Base-by-base conservation (phyloP, 2,329 filamentous ascomycete genomes). In the Epichloe uncinata region DNA sequence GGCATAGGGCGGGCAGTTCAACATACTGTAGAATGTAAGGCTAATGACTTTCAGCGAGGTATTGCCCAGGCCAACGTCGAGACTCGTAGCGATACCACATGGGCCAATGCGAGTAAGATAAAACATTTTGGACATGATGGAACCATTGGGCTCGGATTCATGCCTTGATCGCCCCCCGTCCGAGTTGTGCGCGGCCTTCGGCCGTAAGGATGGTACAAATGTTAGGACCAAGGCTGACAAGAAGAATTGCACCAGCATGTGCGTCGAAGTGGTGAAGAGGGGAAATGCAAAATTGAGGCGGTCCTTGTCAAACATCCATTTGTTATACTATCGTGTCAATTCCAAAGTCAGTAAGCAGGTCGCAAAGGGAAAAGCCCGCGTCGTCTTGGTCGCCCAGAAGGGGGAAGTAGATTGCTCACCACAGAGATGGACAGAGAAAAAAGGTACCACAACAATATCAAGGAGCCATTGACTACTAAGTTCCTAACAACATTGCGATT, bases 291-390 rank as follows among this genome's bases (percentile, higher is more conserved):
- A 98, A 67, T 96, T 84, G 58, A 94, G 79, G 57, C 85, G 81
- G 57, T 84, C 78, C 54, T 84, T 78, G 61, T 87, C 86, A 69
- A 98, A 97, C 91, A 98, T 97, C 93, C 93, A 97, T 72, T 96
- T 97, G 77, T 98, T 98, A 74, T 97, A 98, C 84, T 93, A 56
- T 4, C 37, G 47, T 22, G 15, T 33, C 11, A 2, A 41, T 9
- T 47, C 16, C 15, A 8, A 45, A 42, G 59, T 61, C 49, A 64
- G 58, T 42, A 12, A 18, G 33, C 18, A 45, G 18, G 20, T 26
- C 3, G 15, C 5, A 43, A 55, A 35, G 41, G 7, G 33, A n/a
- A 40, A 44, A 30, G 16, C 15, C 38, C 44, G 40, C 15, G 42
- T 44, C 26, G 26, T 9, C 26, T 15, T 18, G 8, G 12, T 30